Conservation (phyloP, 2,329 filamentous ascomycete species). For the Macrophomina pseudophaseolina region DNA sequence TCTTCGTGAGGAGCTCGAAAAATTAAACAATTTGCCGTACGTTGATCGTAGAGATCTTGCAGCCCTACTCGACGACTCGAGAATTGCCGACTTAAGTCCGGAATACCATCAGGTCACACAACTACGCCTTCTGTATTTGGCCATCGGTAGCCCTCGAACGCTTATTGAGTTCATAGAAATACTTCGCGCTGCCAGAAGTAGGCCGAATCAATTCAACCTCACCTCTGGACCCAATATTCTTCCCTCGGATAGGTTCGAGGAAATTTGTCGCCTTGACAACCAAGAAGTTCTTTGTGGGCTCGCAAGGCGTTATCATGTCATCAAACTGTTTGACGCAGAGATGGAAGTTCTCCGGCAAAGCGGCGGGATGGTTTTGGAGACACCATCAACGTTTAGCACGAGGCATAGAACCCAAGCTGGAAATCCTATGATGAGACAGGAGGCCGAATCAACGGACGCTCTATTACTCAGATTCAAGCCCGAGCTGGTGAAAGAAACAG, state of each 20-base stretch:
- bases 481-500: not conserved
- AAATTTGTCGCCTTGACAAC: constrained; percentile 24
- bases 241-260: constrained; percentile 12
- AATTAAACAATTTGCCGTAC: constrained; percentile 12
- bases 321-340: constrained; percentile 22
- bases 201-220: not conserved
- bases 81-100: constrained; percentile 6
- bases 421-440: constrained; percentile 19
- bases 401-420: constrained; percentile 4
- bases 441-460: constrained; percentile 18
- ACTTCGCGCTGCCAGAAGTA: constrained; percentile 17
- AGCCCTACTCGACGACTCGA: constrained; percentile 6
- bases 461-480: constrained; percentile 9
- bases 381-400: constrained; percentile 1
- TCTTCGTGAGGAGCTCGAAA: constrained; percentile 16
- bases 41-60: not conserved
- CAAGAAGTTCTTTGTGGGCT: constrained; percentile 24
- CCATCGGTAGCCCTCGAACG: constrained; percentile 25
- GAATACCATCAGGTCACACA: not conserved
- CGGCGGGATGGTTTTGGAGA: constrained; percentile 23
- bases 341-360: constrained; percentile 3
- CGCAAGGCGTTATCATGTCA: constrained; percentile 24
- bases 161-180: constrained; percentile 18
- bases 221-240: not conserved
- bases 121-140: constrained; percentile 20